These are phyloP conservation scores for Colletotrichum liaoningense DNA, from an alignment of 2,329 filamentous ascomycete genomes.

Conservation along the genomic window DNA sequence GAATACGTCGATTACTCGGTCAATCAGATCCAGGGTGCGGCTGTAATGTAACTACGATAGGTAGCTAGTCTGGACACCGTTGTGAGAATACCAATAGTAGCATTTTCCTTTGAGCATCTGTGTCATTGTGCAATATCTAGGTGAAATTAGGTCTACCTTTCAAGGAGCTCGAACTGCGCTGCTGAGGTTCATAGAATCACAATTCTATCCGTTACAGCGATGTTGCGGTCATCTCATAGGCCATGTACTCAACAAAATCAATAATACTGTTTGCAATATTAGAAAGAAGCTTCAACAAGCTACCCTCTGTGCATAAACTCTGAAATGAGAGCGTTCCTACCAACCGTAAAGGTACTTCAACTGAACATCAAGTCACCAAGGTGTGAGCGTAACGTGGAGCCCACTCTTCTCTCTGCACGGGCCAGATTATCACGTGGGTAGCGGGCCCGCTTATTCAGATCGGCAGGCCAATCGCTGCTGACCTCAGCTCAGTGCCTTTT, in stretches of 20 bases:
- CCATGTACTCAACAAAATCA: not conserved
- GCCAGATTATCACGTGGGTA: slow-evolving; percentile 3
- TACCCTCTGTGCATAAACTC: not conserved
- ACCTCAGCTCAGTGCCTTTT: slow-evolving; percentile 37
- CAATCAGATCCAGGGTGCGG: slow-evolving; percentile 8
- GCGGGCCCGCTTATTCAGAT: not conserved
- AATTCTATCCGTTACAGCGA: not conserved
- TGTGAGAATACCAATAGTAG: slow-evolving; percentile 34
- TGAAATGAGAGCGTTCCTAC: not conserved
- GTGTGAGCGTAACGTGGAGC: not conserved
- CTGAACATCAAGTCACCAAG: not conserved
- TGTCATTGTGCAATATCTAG: not conserved
- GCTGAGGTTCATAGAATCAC: no score
- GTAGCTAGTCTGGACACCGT: slow-evolving; percentile 33
- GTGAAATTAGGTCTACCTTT: not conserved
- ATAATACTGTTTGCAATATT: no score
- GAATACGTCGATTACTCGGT: slow-evolving; percentile 2
- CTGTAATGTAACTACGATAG: slow-evolving; percentile 30
- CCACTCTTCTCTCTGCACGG: not conserved
- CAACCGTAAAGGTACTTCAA: not conserved
- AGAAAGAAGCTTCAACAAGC: not conserved
- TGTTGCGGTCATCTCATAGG: not conserved
- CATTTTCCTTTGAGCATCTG: not conserved
- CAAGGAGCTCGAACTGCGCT: no score
- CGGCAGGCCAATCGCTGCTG: not conserved